phyloP scores from a whole-genome alignment of 306 rosid genomes.

The Vigna angularis region DNA sequence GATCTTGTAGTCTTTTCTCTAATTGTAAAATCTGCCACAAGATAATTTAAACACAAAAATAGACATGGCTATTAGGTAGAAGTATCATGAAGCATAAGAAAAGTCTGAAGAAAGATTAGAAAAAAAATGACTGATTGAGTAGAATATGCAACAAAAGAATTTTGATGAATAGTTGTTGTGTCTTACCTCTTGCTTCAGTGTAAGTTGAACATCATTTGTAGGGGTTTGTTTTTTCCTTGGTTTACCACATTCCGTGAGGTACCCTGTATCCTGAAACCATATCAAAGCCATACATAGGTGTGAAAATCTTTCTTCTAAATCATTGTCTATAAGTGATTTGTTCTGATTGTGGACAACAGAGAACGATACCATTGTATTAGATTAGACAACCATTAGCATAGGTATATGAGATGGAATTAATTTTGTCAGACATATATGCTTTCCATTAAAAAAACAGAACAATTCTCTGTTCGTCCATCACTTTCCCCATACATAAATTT shows the following conservation, averaged over 20 bases:
- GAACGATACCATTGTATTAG: not conserved
- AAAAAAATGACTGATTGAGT: conserved; percentile 31
- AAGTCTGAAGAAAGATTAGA: conserved; percentile 23
- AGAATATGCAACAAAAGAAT: conserved; percentile 23
- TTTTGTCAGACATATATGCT: not conserved
- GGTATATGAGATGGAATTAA: conserved; percentile 7
- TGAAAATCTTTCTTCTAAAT: conserved; percentile 22
- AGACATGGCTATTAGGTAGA: conserved; percentile 19
- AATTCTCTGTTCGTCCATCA: not conserved
- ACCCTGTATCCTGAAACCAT: conserved; percentile 65
- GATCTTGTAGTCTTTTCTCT: conserved; percentile 78
- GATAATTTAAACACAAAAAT: conserved; percentile 40
- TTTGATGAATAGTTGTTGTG: conserved; percentile 23
- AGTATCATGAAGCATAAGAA: not conserved
- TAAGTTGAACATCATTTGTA: conserved; percentile 56
- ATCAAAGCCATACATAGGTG: conserved; percentile 42
- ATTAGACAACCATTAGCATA: conserved; percentile 9
- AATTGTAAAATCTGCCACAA: conserved; percentile 73
- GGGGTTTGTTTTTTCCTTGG: conserved; percentile 62
- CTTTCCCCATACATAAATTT: not conserved
- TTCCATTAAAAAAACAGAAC: conserved; percentile 1
- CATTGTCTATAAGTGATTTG: conserved; percentile 10
- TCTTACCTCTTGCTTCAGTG: conserved; percentile 81
- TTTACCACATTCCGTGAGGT: conserved; percentile 52
- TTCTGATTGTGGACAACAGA: not conserved